Base-by-base conservation (phyloP, 306 rosid species). In the Senna tora region DNA sequence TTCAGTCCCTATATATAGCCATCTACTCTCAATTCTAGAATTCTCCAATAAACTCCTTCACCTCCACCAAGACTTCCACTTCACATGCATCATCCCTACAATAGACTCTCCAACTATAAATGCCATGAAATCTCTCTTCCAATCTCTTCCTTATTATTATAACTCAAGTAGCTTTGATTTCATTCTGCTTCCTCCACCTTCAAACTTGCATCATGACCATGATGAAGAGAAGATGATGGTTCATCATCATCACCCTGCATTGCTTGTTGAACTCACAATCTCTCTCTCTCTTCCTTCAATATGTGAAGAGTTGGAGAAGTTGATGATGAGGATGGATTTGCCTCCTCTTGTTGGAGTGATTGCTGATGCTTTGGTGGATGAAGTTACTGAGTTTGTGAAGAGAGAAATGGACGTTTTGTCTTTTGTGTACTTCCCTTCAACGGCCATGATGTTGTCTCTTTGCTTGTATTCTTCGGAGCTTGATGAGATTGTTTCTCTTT, bases 61-160 rank as follows among this genome's bases (percentile, higher is more conserved):
- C 16, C 65, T 61, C 50, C 79, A 76, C 57, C 42, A 30, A 17
- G 67, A 76, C 64, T 50, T 76, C 0, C 63, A 46, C n/a, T 51
- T 80, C 72, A 83, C 82, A 5, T 73, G 79, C 77, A 83, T 83
- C 42, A 72, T 79, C 46, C 82, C 87, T 0, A 76, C 71, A 17
- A 7, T 58, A 17, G 74, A 66, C n/a, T 57, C 87, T 14, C 73
- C 57, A 4, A 7, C 6, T 0, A 60, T 68, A 21, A 79, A 56
- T 8, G 57, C 77, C 76, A 55, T 50, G 33, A 72, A 67, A 42
- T 15, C 76, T 33, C 75, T 72, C 30, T 73, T 83, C 5, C 43
- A 79, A 50, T 12, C 77, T 15, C 82, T 83, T 7, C 30, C n/a
- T n/a, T n/a, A n/a, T n/a, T n/a, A n/a, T n/a, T n/a, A n/a, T n/a